Evolutionary conservation across 2,329 filamentous ascomycete species (phyloP).

Genomic region (Pestalotiopsis sp.): DNA sequence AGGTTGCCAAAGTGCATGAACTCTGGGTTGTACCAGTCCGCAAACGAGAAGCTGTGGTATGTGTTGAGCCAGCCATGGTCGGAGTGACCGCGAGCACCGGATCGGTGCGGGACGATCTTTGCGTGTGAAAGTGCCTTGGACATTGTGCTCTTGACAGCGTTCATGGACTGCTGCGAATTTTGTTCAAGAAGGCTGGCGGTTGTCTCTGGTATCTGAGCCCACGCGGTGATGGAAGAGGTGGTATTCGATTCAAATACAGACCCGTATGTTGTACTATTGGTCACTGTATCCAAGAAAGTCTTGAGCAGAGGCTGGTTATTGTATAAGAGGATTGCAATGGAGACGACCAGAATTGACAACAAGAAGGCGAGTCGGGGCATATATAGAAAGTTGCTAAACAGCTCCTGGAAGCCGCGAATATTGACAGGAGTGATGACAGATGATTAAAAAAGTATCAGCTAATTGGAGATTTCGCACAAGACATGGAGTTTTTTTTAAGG

Average conservation of each 20-base stretch:
- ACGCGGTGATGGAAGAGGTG: constrained; percentile 5
- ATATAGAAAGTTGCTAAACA: constrained; percentile 23
- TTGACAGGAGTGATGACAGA: constrained; percentile 17
- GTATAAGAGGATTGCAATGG: constrained; percentile 29
- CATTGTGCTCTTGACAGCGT: constrained; percentile 51
- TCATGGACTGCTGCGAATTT: constrained; percentile 31
- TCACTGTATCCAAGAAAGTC: constrained; percentile 13
- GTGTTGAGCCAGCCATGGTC: constrained; percentile 88
- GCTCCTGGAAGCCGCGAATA: constrained; percentile 15
- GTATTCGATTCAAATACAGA: not conserved
- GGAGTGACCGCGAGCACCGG: constrained; percentile 69
- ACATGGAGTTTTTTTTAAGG: constrained; percentile 10
- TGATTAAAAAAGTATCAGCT: constrained; percentile 17
- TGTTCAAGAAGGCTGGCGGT: constrained; percentile 13
- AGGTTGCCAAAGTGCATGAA: constrained; percentile 73
- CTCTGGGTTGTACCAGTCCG: constrained; percentile 65
- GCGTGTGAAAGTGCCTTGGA: constrained; percentile 64
- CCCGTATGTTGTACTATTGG: not conserved
- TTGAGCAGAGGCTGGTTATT: constrained; percentile 23
- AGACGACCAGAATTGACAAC: constrained; percentile 27
- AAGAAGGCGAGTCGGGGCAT: constrained; percentile 29
- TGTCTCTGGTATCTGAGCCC: constrained; percentile 1
- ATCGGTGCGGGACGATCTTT: constrained; percentile 75
- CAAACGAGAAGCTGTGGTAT: constrained; percentile 86
- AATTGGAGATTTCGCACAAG: not conserved